Evolutionary conservation across 495 filamentous ascomycete genomes (phyloP).

Genomic region (Rostrohypoxylon terebratum): DNA sequence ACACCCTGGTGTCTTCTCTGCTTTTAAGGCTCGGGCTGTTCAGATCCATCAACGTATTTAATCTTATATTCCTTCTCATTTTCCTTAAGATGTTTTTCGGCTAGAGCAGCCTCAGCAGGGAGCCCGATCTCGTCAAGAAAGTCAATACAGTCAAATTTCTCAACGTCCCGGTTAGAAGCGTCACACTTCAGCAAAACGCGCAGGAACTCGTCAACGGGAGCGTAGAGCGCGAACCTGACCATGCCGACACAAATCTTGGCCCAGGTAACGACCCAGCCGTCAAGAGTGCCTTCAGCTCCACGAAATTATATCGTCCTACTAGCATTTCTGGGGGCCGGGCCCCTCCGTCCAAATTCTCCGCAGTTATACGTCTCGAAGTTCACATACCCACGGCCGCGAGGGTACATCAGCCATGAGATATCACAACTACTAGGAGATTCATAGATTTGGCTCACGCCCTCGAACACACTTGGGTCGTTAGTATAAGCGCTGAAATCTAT

Average conservation of each 20-base stretch:
- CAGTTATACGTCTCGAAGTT: constrained; percentile 8
- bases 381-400: not conserved
- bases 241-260: constrained; percentile 50
- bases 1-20: too few species aligned
- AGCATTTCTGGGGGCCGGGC: not conserved
- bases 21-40: too few species aligned
- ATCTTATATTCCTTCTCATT: constrained; percentile 12
- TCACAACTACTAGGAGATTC: not conserved
- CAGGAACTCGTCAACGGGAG: constrained; percentile 28
- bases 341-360: not conserved
- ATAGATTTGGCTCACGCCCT: constrained; percentile 5
- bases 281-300: constrained; percentile 51
- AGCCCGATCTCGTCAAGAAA: constrained; percentile 43
- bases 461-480: constrained; percentile 20
- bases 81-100: constrained; percentile 24
- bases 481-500: not conserved
- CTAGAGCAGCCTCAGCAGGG: constrained; percentile 25
- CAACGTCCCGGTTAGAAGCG: not conserved
- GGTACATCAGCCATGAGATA: constrained; percentile 11
- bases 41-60: constrained; percentile 6
- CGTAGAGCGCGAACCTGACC: constrained; percentile 38
- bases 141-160: constrained; percentile 38
- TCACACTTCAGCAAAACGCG: constrained; percentile 28
- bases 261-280: constrained; percentile 47
- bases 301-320: constrained; percentile 54